A percentile compares a stretch with the other conserved stretches of the same genome.
Conservation (phyloP, 441 rosid species). For the Brassica hybrid region DNA sequence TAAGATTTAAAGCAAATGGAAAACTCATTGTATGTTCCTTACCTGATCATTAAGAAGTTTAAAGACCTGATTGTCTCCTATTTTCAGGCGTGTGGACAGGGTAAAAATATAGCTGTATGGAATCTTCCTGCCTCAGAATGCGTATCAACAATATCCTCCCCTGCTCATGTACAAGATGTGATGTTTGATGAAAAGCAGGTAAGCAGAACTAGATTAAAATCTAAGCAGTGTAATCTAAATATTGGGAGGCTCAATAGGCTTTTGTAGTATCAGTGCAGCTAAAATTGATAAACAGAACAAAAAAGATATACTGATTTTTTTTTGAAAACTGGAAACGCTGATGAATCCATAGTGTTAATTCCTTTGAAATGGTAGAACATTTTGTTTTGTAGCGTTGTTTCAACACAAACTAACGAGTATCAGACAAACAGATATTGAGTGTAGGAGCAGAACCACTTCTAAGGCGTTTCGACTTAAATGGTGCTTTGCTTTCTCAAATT, state of each 20-base stretch:
- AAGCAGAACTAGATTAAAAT: constrained; percentile 37
- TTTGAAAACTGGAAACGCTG: constrained; percentile 15
- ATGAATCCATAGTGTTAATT: neutral
- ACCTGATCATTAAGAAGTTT: constrained; percentile 15
- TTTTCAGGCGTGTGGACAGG: constrained; percentile 77
- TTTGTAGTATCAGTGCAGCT: constrained; percentile 1
- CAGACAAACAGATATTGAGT: constrained; percentile 67
- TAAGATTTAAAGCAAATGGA: too few relatives aligned
- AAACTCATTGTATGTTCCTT: too few relatives aligned
- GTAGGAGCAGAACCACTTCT: constrained; percentile 89
- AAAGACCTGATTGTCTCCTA: constrained; percentile 18
- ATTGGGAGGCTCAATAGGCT: neutral
- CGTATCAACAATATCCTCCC: constrained; percentile 56
- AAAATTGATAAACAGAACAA: neutral
- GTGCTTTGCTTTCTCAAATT: constrained; percentile 72
- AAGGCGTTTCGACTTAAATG: constrained; percentile 76
- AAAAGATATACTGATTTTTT: neutral
- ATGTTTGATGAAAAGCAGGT: constrained; percentile 83
- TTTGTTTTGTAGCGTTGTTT: neutral
- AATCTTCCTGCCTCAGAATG: constrained; percentile 89
- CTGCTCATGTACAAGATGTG: constrained; percentile 72
- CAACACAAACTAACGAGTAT: constrained; percentile 30
- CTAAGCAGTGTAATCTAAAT: neutral
- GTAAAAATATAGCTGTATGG: constrained; percentile 73
- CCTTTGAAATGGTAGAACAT: neutral